Percentiles rank a stretch among this genome's conserved stretches.
These are phyloP conservation scores for Salix koriyanagi DNA, from an alignment of 345 rosid species.

Conservation along the genomic window DNA sequence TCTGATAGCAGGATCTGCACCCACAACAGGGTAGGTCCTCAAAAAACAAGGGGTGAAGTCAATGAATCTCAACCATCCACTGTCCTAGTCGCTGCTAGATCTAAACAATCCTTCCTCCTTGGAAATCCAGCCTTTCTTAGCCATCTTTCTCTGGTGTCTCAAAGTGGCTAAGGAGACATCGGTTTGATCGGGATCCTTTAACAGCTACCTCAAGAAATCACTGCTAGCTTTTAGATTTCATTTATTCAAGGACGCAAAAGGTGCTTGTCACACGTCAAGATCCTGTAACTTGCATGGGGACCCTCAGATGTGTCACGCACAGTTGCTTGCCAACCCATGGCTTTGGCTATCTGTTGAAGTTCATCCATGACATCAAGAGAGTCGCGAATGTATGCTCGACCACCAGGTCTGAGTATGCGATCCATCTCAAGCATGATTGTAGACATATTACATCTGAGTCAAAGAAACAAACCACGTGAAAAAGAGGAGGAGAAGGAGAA, in stretches of 20 bases:
- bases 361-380: conserved; percentile 67
- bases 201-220: background rate
- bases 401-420: conserved; percentile 93
- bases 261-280: conserved; percentile 69
- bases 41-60: background rate
- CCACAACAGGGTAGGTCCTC: background rate
- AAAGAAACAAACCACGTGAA: background rate
- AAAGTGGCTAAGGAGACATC: background rate
- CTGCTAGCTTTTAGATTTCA: background rate
- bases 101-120: background rate
- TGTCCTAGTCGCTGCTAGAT: background rate
- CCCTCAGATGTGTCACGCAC: conserved; percentile 88
- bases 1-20: background rate
- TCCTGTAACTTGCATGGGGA: conserved; percentile 87
- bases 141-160: background rate
- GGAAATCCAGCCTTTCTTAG: too few species aligned
- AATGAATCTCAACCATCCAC: background rate
- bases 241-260: conserved; percentile 37
- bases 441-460: conserved; percentile 77
- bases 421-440: conserved; percentile 98
- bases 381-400: conserved; percentile 79
- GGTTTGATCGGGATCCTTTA: conserved; percentile 4
- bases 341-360: conserved; percentile 67
- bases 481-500: background rate
- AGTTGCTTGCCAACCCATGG: conserved; percentile 70